Percentiles rank a stretch among this genome's conserved stretches.
Conservation (phyloP, 768 basidiomycete genomes). For the Suillus tomentosus region DNA sequence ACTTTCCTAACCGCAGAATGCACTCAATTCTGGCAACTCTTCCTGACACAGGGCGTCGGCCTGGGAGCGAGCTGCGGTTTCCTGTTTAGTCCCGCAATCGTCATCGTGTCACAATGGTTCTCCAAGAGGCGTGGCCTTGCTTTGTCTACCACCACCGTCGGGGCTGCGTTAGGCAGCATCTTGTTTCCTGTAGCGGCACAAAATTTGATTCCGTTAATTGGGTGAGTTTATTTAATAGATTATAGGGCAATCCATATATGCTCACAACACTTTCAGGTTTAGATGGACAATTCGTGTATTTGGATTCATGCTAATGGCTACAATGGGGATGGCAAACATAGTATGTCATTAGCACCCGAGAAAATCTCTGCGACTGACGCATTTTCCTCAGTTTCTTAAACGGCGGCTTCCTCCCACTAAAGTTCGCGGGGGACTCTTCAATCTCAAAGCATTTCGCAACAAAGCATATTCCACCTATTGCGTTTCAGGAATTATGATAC, state of each 20-base stretch:
- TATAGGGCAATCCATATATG: neutral
- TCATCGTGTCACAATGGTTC: conserved; percentile 75
- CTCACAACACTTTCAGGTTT: conserved; percentile 46
- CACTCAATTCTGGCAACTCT: conserved; percentile 73
- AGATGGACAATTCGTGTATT: conserved; percentile 75
- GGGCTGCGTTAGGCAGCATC: conserved; percentile 70
- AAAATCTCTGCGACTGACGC: neutral
- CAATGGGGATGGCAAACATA: conserved; percentile 57
- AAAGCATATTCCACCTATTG: conserved; percentile 58
- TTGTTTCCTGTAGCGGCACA: conserved; percentile 64
- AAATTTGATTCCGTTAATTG: conserved; percentile 53
- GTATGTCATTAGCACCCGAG: conserved; percentile 33
- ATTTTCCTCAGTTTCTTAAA: conserved; percentile 26
- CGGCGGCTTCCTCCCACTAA: conserved; percentile 57
- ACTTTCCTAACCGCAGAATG: conserved; percentile 73
- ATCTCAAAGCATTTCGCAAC: conserved; percentile 49
- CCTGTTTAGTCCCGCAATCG: conserved; percentile 62
- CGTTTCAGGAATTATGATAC: conserved; percentile 52
- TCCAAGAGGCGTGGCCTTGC: conserved; percentile 53
- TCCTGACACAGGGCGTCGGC: conserved; percentile 72
- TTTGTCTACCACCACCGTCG: conserved; percentile 62
- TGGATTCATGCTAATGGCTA: conserved; percentile 58
- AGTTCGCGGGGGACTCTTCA: conserved; percentile 58
- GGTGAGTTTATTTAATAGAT: conserved; percentile 50
- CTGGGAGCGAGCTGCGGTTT: conserved; percentile 63